Evolutionary conservation across 495 filamentous ascomycete species (phyloP), one percentile per base, ranked within the genome.

Genomic region (Echria macrotheca): DNA sequence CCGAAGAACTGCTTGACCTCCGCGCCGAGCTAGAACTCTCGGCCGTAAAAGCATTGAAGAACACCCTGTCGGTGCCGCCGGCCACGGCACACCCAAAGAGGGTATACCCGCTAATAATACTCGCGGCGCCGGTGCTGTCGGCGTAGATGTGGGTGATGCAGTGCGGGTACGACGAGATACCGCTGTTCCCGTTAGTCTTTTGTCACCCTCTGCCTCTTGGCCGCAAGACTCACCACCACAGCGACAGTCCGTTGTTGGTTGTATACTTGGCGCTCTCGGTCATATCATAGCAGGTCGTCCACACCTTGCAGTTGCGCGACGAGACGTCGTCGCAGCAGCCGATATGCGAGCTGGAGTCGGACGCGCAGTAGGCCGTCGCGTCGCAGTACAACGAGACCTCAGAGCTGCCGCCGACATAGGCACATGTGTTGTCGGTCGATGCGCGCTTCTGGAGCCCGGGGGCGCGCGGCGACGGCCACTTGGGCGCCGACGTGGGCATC

Each of bases 21-120:
- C 32, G 4, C 12, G 23, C 25, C 11, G 43, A 17, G 18, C 32
- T 9, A 15, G 38, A 25, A 14, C 14, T 33, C 32, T 39, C 38
- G 21, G 12, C 31, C 12, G 17, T 29, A 28, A 49, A 56, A 23
- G 62, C 44, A 7, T 40, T 55, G 36, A 56, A 54, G 33, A 56
- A 56, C 1, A 64, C 49, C 5, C 55, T 58, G 26, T 58, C 65
- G 2, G 63, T 58, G 15, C 60, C 65, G 4, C 51, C 60, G 17
- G 64, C 60, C 1, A 65, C 55, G 48, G 26, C 59, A 25, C 62
- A 65, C 2, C 57, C 59, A 0, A 63, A 37, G 7, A 63, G 42
- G 5, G 50, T 63, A 36, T 60, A 65, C 32, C 59, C 57, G 0
- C 2, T 26, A 25, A 50, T 8, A 7, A 12, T n/a, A 5, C 5